Evolutionary conservation across 495 filamentous ascomycete genomes (phyloP), one percentile per base, ranked within the genome.

Genomic region (Daldinia concentrica): DNA sequence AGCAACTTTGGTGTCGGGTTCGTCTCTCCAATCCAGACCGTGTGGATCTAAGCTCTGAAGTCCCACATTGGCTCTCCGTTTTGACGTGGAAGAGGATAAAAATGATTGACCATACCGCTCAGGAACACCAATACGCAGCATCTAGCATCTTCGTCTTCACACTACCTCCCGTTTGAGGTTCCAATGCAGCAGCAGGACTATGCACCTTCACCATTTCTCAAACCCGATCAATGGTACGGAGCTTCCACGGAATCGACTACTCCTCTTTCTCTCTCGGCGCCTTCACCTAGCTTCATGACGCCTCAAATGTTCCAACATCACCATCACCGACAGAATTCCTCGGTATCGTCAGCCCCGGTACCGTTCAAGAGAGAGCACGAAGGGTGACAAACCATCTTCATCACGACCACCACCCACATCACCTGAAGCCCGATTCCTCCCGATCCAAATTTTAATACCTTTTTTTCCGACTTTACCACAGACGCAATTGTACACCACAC

Each of bases 1-100:
- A 78, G 72, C 81, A 79, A 81, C 74, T 86, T 82, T 81, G 81
- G 82, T 80, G 80, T 82, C 77, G 84, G 83, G 82, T 86, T 84
- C 81, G 84, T 86, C 78, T 73, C 81, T 84, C 84, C 84, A 80
- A 79, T 81, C 79, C 83, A 84, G 79, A 76, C 81, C 66, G 81
- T 83, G 78, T 86, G 83, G 83, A 81, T 81, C 77, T 85, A 81
- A 79, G 74, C 66, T 76, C 67, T 78, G 73, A 77, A 65, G 54
- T 78, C 72, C 78, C 75, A 74, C 68, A 80, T 71, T 74, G 72
- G 73, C 69, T 73, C 57, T 66, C 75, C 76, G 74, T 68, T 69
- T 68, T 70, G 67, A 73, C 61, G 39, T 69, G 74, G 69, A 75
- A 73, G 74, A 77, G 74, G 73, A 70, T 64, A 77, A 79, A 78